phyloP scores from a whole-genome alignment of 2,329 filamentous ascomycete species.

The Alternaria sp. region DNA sequence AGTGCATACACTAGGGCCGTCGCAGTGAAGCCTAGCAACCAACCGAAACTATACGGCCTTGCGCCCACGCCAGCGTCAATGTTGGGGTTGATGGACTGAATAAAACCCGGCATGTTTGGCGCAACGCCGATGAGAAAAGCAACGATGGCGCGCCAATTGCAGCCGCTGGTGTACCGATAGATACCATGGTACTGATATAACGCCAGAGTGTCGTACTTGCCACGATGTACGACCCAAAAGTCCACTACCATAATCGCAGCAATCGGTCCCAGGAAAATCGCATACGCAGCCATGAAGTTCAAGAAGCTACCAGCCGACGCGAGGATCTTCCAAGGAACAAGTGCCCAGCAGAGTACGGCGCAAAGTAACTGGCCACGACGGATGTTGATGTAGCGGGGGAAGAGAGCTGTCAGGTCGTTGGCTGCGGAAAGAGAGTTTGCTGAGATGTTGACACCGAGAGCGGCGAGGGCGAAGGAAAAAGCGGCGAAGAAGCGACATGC shows the following conservation, averaged over 20 bases:
- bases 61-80: conserved; percentile 58
- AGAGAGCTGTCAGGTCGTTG: conserved; percentile 62
- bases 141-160: conserved; percentile 67
- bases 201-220: conserved; percentile 61
- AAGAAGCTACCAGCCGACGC: conserved; percentile 53
- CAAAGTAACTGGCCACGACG: conserved; percentile 58
- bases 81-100: conserved; percentile 52
- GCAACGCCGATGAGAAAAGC: conserved; percentile 66
- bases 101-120: conserved; percentile 66
- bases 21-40: conserved; percentile 67
- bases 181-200: conserved; percentile 60
- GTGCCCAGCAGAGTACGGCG: conserved; percentile 54
- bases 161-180: conserved; percentile 62
- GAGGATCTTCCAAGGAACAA: conserved; percentile 59
- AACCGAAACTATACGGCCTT: conserved; percentile 70
- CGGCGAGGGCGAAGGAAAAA: conserved; percentile 57
- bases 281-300: conserved; percentile 72
- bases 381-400: conserved; percentile 63
- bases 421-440: conserved; percentile 63
- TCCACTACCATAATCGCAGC: conserved; percentile 68
- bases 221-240: conserved; percentile 64
- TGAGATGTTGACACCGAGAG: conserved; percentile 62
- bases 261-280: conserved; percentile 71
- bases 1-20: conserved; percentile 65
- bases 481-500: conserved; percentile 53